Conservation (phyloP, 305 asterid species). For the Fraxinus velutina region DNA sequence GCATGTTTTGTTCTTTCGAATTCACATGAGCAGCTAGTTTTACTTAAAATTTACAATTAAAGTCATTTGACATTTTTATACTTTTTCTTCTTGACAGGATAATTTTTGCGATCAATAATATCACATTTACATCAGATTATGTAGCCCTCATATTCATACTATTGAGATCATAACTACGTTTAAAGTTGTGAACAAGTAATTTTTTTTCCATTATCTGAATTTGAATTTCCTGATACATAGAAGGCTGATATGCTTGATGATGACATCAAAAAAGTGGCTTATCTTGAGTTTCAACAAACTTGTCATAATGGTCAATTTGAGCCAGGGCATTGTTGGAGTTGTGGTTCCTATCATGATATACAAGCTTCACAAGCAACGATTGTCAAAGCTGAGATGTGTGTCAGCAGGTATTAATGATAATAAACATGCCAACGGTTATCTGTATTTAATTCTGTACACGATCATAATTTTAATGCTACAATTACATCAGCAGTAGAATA, state of each 20-base stretch:
- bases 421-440: not conserved
- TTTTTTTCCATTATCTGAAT: slow-evolving; percentile 3
- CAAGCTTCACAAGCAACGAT: slow-evolving; percentile 46
- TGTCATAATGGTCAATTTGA: slow-evolving; percentile 32
- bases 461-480: not conserved
- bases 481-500: not conserved
- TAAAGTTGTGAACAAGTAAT: not conserved
- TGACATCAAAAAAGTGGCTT: slow-evolving; percentile 39
- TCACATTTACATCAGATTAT: not conserved
- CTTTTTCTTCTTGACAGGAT: slow-evolving; percentile 7
- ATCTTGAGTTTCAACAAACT: slow-evolving; percentile 34
- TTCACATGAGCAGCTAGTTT: slow-evolving; percentile 1
- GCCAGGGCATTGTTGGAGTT: slow-evolving; percentile 61
- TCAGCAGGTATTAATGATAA: slow-evolving; percentile 46
- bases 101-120: not conserved
- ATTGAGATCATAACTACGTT: slow-evolving; percentile 9
- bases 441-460: not conserved
- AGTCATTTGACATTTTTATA: not conserved
- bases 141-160: not conserved
- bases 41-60: not conserved
- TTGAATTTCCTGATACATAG: slow-evolving; percentile 16
- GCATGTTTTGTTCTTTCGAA: not conserved
- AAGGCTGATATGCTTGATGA: slow-evolving; percentile 39
- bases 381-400: slow-evolving; percentile 42
- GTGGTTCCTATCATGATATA: slow-evolving; percentile 57